phyloP scores from a whole-genome alignment of 2,329 filamentous ascomycete species.

The Aspergillus fumigatiaffinis region DNA sequence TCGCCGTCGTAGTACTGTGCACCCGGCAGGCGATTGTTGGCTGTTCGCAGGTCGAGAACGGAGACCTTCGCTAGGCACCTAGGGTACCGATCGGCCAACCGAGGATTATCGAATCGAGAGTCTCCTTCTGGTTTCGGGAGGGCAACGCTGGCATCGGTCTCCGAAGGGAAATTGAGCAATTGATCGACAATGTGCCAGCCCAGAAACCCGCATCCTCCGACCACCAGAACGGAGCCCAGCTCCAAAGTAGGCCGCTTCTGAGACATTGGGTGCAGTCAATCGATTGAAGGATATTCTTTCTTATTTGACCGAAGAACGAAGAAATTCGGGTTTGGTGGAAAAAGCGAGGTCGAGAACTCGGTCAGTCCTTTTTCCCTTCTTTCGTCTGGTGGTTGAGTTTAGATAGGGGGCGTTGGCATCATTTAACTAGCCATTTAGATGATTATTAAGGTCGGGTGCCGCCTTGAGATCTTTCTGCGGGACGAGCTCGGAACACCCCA shows the following conservation, averaged over 20 bases:
- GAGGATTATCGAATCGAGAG: conserved; percentile 35
- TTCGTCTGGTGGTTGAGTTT: background rate
- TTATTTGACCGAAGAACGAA: background rate
- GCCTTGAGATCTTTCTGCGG: background rate
- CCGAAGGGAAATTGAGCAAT: conserved; percentile 58
- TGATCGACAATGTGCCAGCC: conserved; percentile 77
- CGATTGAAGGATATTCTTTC: background rate
- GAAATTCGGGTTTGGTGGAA: background rate
- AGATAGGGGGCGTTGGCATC: background rate
- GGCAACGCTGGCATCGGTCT: conserved; percentile 37
- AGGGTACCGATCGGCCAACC: conserved; percentile 39
- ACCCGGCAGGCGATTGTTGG: conserved; percentile 60
- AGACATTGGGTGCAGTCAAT: conserved; percentile 22
- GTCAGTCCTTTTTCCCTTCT: too few relatives aligned
- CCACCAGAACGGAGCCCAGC: conserved; percentile 69
- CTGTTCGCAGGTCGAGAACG: conserved; percentile 69
- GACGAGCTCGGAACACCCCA: background rate
- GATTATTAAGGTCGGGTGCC: background rate
- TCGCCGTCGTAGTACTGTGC: conserved; percentile 71
- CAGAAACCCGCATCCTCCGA: conserved; percentile 80
- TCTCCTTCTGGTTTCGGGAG: conserved; percentile 34
- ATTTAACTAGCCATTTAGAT: background rate
- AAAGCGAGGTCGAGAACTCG: background rate
- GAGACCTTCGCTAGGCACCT: conserved; percentile 52
- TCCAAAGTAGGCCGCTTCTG: conserved; percentile 31